phyloP scores from a whole-genome alignment of 768 basidiomycete species.

The Boletellus ananiceps region DNA sequence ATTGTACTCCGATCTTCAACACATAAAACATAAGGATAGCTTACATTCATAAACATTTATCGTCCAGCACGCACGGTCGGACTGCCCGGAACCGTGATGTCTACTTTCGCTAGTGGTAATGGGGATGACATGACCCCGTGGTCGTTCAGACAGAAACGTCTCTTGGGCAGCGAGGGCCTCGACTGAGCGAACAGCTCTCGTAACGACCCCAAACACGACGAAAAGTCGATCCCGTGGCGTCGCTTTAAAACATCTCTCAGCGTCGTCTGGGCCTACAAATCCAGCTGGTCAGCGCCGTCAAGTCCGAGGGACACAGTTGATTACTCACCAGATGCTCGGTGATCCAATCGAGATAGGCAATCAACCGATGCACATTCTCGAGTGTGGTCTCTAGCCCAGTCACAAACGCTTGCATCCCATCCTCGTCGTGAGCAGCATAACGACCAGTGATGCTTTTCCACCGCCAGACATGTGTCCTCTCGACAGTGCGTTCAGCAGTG shows the following conservation, averaged over 20 bases:
- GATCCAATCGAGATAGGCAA: slow-evolving; percentile 28
- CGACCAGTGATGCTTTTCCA: slow-evolving; percentile 5
- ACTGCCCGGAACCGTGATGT: slow-evolving; percentile 20
- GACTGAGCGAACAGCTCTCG: slow-evolving; percentile 21
- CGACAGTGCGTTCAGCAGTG: neutral
- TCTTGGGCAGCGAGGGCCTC: slow-evolving; percentile 5
- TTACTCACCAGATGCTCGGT: slow-evolving; percentile 23
- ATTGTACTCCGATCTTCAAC: slow-evolving; percentile 9
- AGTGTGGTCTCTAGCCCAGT: slow-evolving; percentile 20
- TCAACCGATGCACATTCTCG: slow-evolving; percentile 17
- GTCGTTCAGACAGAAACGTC: slow-evolving; percentile 6
- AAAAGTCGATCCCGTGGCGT: slow-evolving; percentile 9
- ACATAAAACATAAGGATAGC: slow-evolving; percentile 7
- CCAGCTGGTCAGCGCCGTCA: slow-evolving; percentile 1
- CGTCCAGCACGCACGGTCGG: slow-evolving; percentile 17
- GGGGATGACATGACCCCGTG: neutral
- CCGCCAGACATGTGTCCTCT: slow-evolving; percentile 1
- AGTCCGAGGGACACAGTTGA: neutral
- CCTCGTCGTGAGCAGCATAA: slow-evolving; percentile 4
- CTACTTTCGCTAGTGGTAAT: slow-evolving; percentile 8
- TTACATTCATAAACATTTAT: slow-evolving; percentile 11
- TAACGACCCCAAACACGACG: slow-evolving; percentile 15
- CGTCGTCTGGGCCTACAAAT: slow-evolving; percentile 16
- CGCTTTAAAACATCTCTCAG: slow-evolving; percentile 10
- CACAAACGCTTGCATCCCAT: slow-evolving; percentile 11